These are phyloP conservation scores for Pseudoperonospora humuli DNA, from an alignment of 352 stramenopile genomes.

Conservation along the genomic window DNA sequence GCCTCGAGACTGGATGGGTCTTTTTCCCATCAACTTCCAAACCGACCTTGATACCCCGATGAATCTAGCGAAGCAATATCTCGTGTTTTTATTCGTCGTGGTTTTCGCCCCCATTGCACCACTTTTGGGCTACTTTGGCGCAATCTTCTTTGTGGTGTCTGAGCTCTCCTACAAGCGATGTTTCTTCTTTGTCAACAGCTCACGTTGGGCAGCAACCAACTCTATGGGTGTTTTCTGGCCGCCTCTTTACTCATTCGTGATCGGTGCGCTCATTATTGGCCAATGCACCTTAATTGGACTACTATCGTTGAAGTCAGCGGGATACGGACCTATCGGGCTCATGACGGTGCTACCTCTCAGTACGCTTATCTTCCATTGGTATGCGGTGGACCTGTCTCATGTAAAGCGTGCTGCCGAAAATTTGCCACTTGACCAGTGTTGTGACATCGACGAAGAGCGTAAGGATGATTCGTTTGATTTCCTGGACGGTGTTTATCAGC, in stretches of 20 bases:
- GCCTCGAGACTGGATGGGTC: conserved; percentile 43
- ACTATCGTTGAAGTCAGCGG: conserved; percentile 56
- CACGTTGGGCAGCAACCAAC: conserved; percentile 46
- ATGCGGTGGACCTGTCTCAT: conserved; percentile 43
- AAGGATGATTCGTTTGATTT: conserved; percentile 49
- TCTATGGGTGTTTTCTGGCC: conserved; percentile 63
- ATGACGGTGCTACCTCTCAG: conserved; percentile 34
- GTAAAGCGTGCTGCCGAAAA: conserved; percentile 40
- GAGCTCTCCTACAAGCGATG: conserved; percentile 66
- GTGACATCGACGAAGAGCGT: conserved; percentile 49
- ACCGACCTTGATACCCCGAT: conserved; percentile 49
- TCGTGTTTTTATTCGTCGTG: conserved; percentile 67
- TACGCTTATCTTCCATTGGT: conserved; percentile 64
- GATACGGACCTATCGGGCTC: conserved; percentile 33
- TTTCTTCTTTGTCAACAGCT: conserved; percentile 59
- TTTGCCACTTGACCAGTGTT: conserved; percentile 57
- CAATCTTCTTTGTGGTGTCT: conserved; percentile 58
- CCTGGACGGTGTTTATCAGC: conserved; percentile 58
- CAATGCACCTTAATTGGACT: conserved; percentile 61
- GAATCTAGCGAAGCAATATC: conserved; percentile 56
- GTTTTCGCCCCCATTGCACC: conserved; percentile 70
- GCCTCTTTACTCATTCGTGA: conserved; percentile 57
- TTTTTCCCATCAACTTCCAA: conserved; percentile 43
- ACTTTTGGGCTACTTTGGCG: conserved; percentile 49
- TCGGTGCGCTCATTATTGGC: conserved; percentile 49